phyloP scores from a whole-genome alignment of 129 eudicot species.

The Heracleum sosnowskyi region DNA sequence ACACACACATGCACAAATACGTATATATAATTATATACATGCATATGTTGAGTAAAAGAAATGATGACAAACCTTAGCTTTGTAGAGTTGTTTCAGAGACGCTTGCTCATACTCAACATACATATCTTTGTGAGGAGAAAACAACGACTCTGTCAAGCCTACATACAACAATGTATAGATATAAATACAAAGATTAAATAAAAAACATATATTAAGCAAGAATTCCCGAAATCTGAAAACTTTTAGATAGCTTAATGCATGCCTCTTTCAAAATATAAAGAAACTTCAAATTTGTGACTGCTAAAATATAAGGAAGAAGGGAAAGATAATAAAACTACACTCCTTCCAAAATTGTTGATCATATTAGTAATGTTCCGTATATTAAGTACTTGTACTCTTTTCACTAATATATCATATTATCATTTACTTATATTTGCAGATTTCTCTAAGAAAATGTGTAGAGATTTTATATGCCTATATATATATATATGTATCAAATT shows the following conservation, averaged over 20 bases:
- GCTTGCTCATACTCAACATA: conserved; percentile 93
- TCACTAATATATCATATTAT: not conserved
- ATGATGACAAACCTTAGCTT: conserved; percentile 58
- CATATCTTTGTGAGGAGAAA: conserved; percentile 81
- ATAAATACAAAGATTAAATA: not conserved
- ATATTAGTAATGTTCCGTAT: not conserved
- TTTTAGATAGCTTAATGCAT: not conserved
- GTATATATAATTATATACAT: not conserved
- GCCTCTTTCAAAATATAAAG: not conserved
- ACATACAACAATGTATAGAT: conserved; percentile 22
- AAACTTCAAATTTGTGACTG: not conserved
- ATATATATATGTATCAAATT: not conserved
- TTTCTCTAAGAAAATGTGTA: not conserved
- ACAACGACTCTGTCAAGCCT: conserved; percentile 91
- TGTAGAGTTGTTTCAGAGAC: conserved; percentile 81
- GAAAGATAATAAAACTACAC: not conserved
- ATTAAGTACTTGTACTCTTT: not conserved
- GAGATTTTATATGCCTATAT: not conserved
- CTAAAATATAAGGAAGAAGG: not conserved
- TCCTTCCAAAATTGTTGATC: not conserved
- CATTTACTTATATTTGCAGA: not conserved
- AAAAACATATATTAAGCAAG: conserved; percentile 2
- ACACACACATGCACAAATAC: not conserved
- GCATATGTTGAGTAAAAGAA: conserved; percentile 13
- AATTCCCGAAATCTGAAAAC: not conserved